Conservation (phyloP, 83 land plant species). For the Diphasiastrum complanatum region DNA sequence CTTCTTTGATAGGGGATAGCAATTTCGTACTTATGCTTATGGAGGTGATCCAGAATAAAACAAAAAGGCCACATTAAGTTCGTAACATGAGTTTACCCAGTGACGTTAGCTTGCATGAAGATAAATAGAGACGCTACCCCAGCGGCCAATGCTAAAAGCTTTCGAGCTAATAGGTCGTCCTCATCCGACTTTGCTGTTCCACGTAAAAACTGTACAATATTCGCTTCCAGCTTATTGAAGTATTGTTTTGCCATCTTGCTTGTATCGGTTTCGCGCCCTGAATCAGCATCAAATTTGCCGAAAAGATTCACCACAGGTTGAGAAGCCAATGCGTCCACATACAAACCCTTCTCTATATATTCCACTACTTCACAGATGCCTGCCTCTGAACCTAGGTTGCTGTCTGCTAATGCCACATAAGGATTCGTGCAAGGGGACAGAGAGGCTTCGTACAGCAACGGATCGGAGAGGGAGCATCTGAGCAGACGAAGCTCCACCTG, state of each 20-base stretch:
- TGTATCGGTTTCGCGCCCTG: slow-evolving; percentile 16
- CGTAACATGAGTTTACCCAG: too few relatives aligned
- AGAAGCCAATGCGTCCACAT: slow-evolving; percentile 33
- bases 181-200: slow-evolving; percentile 14
- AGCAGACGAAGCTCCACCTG: slow-evolving; percentile 78
- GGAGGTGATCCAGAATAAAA: too few relatives aligned
- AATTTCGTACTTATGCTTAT: too few relatives aligned
- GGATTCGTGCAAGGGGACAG: background rate
- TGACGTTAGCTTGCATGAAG: slow-evolving; percentile 59
- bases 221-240: slow-evolving; percentile 22
- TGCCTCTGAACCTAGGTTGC: background rate
- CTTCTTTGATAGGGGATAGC: too few relatives aligned
- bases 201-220: slow-evolving; percentile 18
- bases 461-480: slow-evolving; percentile 42
- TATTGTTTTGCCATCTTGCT: slow-evolving; percentile 27
- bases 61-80: too few relatives aligned
- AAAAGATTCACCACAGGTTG: slow-evolving; percentile 15
- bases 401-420: too few relatives aligned
- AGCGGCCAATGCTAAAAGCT: slow-evolving; percentile 37
- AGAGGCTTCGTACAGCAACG: background rate
- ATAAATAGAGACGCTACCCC: slow-evolving; percentile 57
- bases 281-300: background rate
- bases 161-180: slow-evolving; percentile 21
- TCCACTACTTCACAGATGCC: slow-evolving; percentile 19
- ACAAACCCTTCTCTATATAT: slow-evolving; percentile 42